These are phyloP conservation scores for Henckelia pumila DNA, from an alignment of 257 asterid genomes.

Conservation along the genomic window DNA sequence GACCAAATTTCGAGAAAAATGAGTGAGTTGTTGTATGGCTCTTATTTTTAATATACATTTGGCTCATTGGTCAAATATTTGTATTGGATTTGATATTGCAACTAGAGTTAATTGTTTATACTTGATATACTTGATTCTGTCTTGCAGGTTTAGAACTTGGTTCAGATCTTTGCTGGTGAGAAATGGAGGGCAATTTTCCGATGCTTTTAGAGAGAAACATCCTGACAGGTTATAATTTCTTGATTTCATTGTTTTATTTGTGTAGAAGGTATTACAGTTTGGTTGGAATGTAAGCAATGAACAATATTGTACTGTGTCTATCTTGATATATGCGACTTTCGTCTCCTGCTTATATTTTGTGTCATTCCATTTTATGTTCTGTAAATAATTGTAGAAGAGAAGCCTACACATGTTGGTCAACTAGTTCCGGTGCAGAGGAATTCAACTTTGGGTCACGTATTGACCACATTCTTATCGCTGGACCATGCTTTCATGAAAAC, in stretches of 20 bases:
- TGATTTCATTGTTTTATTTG: conserved; percentile 20
- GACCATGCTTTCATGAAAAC: conserved; percentile 76
- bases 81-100: conserved; percentile 17
- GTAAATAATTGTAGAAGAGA: conserved; percentile 46
- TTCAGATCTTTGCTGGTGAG: conserved; percentile 75
- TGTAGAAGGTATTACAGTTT: conserved; percentile 18
- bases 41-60: conserved; percentile 20
- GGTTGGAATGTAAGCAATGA: conserved; percentile 7
- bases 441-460: conserved; percentile 93
- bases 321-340: conserved; percentile 11
- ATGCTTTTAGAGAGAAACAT: conserved; percentile 75
- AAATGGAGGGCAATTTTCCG: conserved; percentile 69
- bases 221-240: conserved; percentile 66
- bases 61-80: conserved; percentile 21
- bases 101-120: conserved; percentile 13
- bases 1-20: conserved; percentile 81
- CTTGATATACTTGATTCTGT: conserved; percentile 8
- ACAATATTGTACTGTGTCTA: conserved; percentile 3
- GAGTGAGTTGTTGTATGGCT: conserved; percentile 49
- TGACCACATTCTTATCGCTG: conserved; percentile 86
- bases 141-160: conserved; percentile 84
- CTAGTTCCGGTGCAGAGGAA: conserved; percentile 90
- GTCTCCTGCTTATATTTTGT: conserved; percentile 5
- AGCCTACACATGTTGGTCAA: conserved; percentile 95
- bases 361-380: conserved; percentile 20